Evolutionary conservation across 192 early-diverging fungal genomes (phyloP).

Genomic region (Allomyces macrogynus): DNA sequence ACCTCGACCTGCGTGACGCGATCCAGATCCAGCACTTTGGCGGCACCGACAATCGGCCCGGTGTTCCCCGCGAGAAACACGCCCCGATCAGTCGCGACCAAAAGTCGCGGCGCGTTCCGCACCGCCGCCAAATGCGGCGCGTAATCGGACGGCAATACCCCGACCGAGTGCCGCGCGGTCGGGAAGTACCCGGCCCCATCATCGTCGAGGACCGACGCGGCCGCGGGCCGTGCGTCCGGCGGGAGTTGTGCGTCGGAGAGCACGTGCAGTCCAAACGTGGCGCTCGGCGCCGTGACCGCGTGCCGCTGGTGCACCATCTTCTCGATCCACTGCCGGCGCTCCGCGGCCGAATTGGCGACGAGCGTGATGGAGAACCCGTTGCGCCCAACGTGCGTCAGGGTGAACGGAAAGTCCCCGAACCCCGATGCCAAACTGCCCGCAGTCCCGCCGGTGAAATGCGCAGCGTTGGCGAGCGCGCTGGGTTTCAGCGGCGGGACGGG

Average conservation of each 20-base stretch:
- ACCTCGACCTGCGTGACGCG: neutral
- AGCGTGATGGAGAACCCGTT: constrained; percentile 47
- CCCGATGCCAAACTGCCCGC: too few species aligned
- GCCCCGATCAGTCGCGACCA: neutral
- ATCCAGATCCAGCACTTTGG: neutral
- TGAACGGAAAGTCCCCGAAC: constrained; percentile 41
- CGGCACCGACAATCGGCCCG: neutral
- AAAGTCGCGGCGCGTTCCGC: neutral
- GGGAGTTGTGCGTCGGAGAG: neutral
- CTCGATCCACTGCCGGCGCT: constrained; percentile 64
- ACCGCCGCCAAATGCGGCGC: too few species aligned
- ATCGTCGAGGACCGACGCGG: too few species aligned
- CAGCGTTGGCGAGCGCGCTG: too few species aligned
- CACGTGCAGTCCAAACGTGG: neutral
- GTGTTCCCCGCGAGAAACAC: neutral
- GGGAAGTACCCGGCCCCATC: neutral
- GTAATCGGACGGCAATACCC: neutral
- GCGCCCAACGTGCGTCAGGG: constrained; percentile 51
- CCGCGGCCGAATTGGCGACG: constrained; percentile 49
- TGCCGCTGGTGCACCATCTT: constrained; percentile 45
- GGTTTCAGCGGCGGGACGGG: constrained; percentile 17
- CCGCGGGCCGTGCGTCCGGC: too few species aligned
- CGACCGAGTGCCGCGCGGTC: neutral
- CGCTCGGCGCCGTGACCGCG: constrained; percentile 7
- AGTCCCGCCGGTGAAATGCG: too few species aligned